phyloP scores from a whole-genome alignment of 164 flowering plant species.

The Vitis rupestris region DNA sequence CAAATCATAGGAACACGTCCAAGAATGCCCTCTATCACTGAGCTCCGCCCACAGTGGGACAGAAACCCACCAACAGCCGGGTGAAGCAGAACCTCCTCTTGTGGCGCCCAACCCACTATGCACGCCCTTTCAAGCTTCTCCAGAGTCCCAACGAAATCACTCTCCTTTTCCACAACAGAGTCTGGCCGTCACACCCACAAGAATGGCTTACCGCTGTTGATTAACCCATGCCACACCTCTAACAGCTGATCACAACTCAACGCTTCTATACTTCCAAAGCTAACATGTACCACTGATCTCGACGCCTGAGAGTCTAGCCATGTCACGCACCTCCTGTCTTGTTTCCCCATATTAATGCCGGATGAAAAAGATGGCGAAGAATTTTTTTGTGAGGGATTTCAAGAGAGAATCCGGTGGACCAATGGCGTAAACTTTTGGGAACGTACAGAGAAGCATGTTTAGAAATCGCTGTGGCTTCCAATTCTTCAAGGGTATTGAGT shows the following conservation, averaged over 20 bases:
- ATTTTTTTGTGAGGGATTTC: background rate
- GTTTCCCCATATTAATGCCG: conserved; percentile 4
- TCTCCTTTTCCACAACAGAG: conserved; percentile 2
- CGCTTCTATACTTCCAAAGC: conserved; percentile 23
- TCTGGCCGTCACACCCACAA: conserved; percentile 22
- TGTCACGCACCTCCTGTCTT: conserved; percentile 25
- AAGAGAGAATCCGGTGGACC: conserved; percentile 26
- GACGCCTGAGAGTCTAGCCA: conserved; percentile 27
- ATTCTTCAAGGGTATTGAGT: conserved; percentile 21
- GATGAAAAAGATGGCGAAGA: background rate
- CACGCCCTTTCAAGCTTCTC: conserved; percentile 6
- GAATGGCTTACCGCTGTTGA: conserved; percentile 17
- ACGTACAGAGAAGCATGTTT: conserved; percentile 11
- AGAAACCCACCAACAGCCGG: conserved; percentile 15
- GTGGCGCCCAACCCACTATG: conserved; percentile 20
- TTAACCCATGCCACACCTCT: conserved; percentile 20
- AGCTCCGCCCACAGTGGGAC: conserved; percentile 16
- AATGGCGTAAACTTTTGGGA: conserved; percentile 23
- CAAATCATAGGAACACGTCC: conserved; percentile 21
- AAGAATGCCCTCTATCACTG: conserved; percentile 10
- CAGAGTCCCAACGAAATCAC: background rate
- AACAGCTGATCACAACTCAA: conserved; percentile 6
- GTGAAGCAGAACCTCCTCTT: conserved; percentile 17
- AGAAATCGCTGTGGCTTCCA: conserved; percentile 18
- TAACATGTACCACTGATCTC: conserved; percentile 23